Evolutionary conservation across 2,329 filamentous ascomycete genomes (phyloP), one percentile per base, ranked within the genome.

Genomic region (Oidium heveae): DNA sequence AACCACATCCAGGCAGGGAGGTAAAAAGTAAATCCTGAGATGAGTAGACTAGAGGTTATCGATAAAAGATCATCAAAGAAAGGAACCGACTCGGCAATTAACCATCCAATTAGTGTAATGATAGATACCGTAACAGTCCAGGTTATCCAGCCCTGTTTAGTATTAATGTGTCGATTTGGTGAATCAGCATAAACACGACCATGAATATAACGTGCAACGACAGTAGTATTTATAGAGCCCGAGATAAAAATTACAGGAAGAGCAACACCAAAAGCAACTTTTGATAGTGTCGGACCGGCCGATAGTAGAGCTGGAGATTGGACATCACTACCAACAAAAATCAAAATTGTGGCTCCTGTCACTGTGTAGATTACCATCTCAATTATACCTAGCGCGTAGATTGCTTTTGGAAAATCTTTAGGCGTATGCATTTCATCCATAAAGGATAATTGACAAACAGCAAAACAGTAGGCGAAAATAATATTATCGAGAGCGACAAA

Each of bases 71-170:
- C 71, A 62, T 76, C 77, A 68, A 86, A 86, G 52, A 78, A 74
- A 0, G 82, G 82, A 8, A 86, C 79, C 0, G 77, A 76, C 62
- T 81, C 74, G 5, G 82, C 79, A 56, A 86, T 79, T 56, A 85
- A 65, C 71, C 78, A 82, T 1, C 79, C 76, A 4, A 82, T 55
- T 6, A 76, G 59, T 76, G 80, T 84, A 16, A 77, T 64, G 13
- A 60, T 63, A 0, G 71, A 62, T 0, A 74, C 72, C 49, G 85
- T 75, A 7, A 59, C 70, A 13, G 76, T 59, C 82, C 82, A 86
- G 13, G 71, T 57, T 34, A 59, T 57, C 61, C 61, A 63, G 1
- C 61, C 61, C 36, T 56, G 56, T 28, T 28, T 20, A 18, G 47
- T 50, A 18, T 50, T 50, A 13, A 60, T 62, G 54, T 60, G 60